These are phyloP conservation scores for Xanthoconium separans DNA, from an alignment of 1,284 basidiomycete species.

Conservation along the genomic window DNA sequence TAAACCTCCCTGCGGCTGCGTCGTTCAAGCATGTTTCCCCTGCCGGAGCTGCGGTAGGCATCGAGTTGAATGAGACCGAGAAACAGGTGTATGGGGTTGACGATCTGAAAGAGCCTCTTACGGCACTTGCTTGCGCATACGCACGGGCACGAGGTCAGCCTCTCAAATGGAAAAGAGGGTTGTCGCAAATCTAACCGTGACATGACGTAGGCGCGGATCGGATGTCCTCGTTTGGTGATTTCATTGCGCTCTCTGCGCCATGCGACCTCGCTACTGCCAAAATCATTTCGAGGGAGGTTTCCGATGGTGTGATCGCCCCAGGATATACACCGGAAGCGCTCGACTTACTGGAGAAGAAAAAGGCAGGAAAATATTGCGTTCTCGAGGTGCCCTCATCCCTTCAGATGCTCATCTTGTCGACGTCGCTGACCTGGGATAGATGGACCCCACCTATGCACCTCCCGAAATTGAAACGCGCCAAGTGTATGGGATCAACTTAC, in stretches of 20 bases:
- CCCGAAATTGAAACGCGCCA: conserved; percentile 87
- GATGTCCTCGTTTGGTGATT: conserved; percentile 99
- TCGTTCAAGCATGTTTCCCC: conserved; percentile 99
- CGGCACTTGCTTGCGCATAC: conserved; percentile 90
- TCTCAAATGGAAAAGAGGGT: neutral
- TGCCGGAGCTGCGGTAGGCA: conserved; percentile 91
- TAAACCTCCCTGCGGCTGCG: conserved; percentile 89
- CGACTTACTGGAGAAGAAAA: conserved; percentile 94
- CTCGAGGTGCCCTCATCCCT: conserved; percentile 62
- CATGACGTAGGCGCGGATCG: conserved; percentile 79
- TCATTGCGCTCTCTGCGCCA: conserved; percentile 91
- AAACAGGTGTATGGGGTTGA: conserved; percentile 97
- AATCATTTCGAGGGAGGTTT: conserved; percentile 97
- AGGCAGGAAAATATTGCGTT: conserved; percentile 98
- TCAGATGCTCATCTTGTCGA: neutral
- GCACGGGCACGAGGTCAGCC: conserved; percentile 87
- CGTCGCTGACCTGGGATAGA: conserved; percentile 47
- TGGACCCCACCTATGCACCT: conserved; percentile 81
- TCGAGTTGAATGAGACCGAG: conserved; percentile 82
- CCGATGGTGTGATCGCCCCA: conserved; percentile 96
- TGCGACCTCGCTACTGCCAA: conserved; percentile 94
- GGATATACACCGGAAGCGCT: conserved; percentile 89
- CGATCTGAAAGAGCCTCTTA: conserved; percentile 87
- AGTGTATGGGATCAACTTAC: conserved; percentile 91
- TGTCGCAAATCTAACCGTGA: conserved; percentile 7